Percentiles rank a stretch among this genome's conserved stretches.
Conservation (phyloP, 129 eudicot species). For the Pseudognaphalium luteoalbum region DNA sequence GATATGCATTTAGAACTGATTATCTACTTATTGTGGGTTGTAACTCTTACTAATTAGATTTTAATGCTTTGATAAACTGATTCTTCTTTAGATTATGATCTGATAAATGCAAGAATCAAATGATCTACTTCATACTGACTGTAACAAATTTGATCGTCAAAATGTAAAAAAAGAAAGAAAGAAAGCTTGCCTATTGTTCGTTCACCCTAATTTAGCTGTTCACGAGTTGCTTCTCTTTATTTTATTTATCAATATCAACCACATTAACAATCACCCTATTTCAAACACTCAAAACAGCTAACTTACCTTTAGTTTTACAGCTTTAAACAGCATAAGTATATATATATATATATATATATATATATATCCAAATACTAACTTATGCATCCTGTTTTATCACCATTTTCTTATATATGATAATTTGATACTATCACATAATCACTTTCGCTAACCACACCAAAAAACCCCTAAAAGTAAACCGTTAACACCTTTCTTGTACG, state of each 20-base stretch:
- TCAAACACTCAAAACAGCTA: not conserved
- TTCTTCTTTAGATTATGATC: constrained; percentile 1
- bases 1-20: no score
- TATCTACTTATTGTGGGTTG: no score
- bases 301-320: not conserved
- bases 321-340: not conserved
- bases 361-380: not conserved
- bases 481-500: no score
- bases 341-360: no score
- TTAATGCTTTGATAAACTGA: not conserved
- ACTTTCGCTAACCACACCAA: not conserved
- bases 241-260: not conserved
- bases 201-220: not conserved
- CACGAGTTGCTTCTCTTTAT: not conserved
- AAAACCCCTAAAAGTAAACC: not conserved
- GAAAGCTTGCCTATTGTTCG: not conserved
- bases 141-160: not conserved
- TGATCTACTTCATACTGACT: not conserved
- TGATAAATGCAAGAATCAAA: not conserved
- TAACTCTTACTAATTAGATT: not conserved
- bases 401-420: not conserved
- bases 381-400: not conserved
- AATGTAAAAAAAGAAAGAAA: no score
- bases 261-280: not conserved
- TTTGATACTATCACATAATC: not conserved